A percentile compares a stretch with the other conserved stretches of the same genome.
Evolutionary conservation across 257 asterid species (phyloP).

Genomic region (Paraleonurus japonicus): DNA sequence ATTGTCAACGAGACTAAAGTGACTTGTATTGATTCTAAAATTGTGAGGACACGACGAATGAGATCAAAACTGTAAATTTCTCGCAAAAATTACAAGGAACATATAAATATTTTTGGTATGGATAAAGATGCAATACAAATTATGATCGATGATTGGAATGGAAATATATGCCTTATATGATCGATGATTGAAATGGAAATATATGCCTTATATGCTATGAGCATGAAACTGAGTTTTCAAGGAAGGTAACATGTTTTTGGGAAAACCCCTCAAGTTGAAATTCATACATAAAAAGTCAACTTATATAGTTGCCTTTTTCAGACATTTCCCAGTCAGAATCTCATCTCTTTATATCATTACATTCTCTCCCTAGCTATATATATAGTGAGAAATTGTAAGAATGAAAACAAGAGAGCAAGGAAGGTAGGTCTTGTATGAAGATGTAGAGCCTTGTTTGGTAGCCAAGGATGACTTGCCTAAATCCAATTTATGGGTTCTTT

Average conservation of each 20-base stretch:
- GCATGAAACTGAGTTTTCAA: constrained; percentile 16
- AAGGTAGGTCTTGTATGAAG: constrained; percentile 51
- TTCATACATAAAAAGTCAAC: constrained; percentile 21
- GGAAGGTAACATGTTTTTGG: neutral
- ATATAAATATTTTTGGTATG: too few relatives aligned
- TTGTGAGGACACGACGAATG: too few relatives aligned
- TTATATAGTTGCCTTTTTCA: constrained; percentile 16
- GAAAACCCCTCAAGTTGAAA: neutral
- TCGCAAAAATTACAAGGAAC: too few relatives aligned
- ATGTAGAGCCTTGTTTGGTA: constrained; percentile 46
- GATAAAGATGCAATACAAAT: too few relatives aligned
- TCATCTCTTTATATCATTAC: constrained; percentile 17
- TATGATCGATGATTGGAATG: too few relatives aligned
- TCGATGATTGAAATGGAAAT: neutral
- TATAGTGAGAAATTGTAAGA: neutral
- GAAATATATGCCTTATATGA: neutral
- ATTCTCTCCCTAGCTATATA: constrained; percentile 15
- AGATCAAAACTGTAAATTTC: too few relatives aligned
- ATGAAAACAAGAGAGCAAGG: constrained; percentile 1
- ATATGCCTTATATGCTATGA: constrained; percentile 4
- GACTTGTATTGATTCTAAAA: too few relatives aligned
- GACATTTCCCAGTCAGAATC: constrained; percentile 19
- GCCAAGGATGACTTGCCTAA: constrained; percentile 78
- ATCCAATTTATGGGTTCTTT: constrained; percentile 10
- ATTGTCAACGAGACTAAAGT: too few relatives aligned